phyloP scores from a whole-genome alignment of 371 early-diverging fungal species.

The Apophysomyces trapeziformis region DNA sequence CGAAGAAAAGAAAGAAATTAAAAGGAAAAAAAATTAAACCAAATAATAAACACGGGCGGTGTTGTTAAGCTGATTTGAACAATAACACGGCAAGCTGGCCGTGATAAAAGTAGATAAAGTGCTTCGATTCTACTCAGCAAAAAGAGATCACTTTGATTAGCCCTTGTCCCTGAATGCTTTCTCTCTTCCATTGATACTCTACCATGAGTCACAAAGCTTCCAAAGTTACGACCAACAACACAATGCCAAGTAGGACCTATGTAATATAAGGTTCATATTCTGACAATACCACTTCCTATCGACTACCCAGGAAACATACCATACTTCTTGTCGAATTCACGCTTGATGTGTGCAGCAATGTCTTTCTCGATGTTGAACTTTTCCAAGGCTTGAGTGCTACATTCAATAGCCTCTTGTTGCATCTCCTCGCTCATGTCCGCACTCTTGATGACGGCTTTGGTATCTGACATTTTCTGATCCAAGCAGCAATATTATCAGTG shows the following conservation, averaged over 20 bases:
- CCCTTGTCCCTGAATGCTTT: not conserved
- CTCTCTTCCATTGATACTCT: constrained; percentile 22
- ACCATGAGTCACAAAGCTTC: constrained; percentile 98
- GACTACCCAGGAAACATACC: constrained; percentile 37
- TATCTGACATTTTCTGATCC: constrained; percentile 58
- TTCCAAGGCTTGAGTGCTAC: constrained; percentile 90
- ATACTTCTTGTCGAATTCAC: constrained; percentile 97
- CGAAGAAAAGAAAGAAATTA: not conserved
- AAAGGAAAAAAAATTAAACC: too few relatives aligned
- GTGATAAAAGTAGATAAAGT: constrained; percentile 98
- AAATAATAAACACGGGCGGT: constrained; percentile 1
- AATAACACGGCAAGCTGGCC: constrained; percentile 95
- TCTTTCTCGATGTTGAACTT: constrained; percentile 97
- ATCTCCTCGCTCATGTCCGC: constrained; percentile 98
- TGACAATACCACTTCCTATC: not conserved
- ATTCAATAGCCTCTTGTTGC: constrained; percentile 94
- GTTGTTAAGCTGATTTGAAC: constrained; percentile 85
- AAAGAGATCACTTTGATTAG: constrained; percentile 5
- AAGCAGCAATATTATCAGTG: not conserved
- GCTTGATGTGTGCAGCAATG: constrained; percentile 96
- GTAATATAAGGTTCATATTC: constrained; percentile 5
- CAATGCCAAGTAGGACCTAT: constrained; percentile 95
- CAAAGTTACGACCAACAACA: constrained; percentile 97
- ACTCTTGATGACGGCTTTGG: constrained; percentile 93
- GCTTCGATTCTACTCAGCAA: constrained; percentile 74